Evolutionary conservation across 352 stramenopile genomes (phyloP).

Genomic region (Blastocystis sp.): DNA sequence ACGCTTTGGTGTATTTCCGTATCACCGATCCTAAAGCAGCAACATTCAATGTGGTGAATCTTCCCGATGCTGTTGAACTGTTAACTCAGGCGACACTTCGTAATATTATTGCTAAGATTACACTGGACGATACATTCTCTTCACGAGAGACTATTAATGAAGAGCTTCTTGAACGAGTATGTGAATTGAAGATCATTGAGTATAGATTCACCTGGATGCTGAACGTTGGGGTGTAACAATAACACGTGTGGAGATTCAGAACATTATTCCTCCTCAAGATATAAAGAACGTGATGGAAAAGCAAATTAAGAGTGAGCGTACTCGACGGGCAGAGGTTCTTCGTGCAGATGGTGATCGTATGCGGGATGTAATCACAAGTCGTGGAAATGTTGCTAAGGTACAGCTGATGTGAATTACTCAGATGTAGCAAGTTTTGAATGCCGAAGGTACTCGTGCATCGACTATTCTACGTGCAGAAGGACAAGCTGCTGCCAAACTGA

Average conservation of each 20-base stretch:
- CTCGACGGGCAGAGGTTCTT: conserved; percentile 70
- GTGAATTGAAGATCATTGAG: neutral
- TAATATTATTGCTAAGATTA: conserved; percentile 72
- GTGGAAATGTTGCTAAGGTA: conserved; percentile 69
- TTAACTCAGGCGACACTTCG: conserved; percentile 71
- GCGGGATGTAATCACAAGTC: conserved; percentile 69
- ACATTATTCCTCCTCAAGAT: conserved; percentile 71
- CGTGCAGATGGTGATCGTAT: conserved; percentile 71
- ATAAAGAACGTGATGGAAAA: conserved; percentile 72
- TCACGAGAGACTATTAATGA: conserved; percentile 72
- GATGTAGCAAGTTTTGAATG: conserved; percentile 69
- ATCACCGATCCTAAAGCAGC: conserved; percentile 71
- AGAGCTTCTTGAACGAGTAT: conserved; percentile 61
- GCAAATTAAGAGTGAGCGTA: conserved; percentile 71
- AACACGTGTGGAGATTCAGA: conserved; percentile 72
- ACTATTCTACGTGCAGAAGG: conserved; percentile 69
- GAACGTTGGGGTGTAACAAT: conserved; percentile 72
- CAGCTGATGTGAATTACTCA: neutral
- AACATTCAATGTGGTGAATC: conserved; percentile 72
- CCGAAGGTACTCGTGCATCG: conserved; percentile 70
- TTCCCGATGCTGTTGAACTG: conserved; percentile 72
- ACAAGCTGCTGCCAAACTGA: conserved; percentile 70
- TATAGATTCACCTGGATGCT: conserved; percentile 70
- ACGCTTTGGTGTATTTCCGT: conserved; percentile 72
- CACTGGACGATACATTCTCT: conserved; percentile 73